Evolutionary conservation across 2,329 filamentous ascomycete genomes (phyloP), one percentile per base, ranked within the genome.

Genomic region (Pseudogymnoascus sp.): DNA sequence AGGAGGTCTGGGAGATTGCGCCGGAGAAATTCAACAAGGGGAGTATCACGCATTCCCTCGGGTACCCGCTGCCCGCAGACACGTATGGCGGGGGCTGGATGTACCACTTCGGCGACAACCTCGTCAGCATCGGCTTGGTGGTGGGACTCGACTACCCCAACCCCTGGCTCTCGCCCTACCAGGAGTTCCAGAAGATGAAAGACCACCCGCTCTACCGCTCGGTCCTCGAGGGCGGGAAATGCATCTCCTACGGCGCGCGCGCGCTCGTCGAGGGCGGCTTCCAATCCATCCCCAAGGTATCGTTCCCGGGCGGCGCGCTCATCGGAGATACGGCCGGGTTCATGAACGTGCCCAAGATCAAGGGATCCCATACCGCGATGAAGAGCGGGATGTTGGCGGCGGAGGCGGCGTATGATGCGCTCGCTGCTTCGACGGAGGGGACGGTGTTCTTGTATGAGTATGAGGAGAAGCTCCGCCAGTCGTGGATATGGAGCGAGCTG

Each of bases 81-180:
- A 94, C 92, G 7, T 99, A 99, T 73, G 94, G 94, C 68, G 94
- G 94, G 67, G 92, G 90, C n/a, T 99, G 92, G 87, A 92, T 99
- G 90, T 99, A 99, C 73, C 94, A 99, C 76, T 99, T 97, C 75
- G 94, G 92, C 38, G 93, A 99, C 70, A 99, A 97, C 76, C 83
- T 97, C 70, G 93, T 99, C 64, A 92, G 87, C 68, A 81, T 99
- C 62, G 94, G 94, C 23, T 81, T 97, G 16, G 94, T 99, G 10
- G 90, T 95, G 38, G 92, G 92, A 23, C 82, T 99, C 61, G 94
- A 99, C 79, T 99, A 99, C 74, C 82, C 90, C 43, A 99, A 99
- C 76, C 94, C 94, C 0, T 99, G 93, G 91, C 77, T 97, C 62
- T 94, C 92, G 3, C 94, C 94, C 0, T 99, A 97, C 73, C 85